Conservation (phyloP, 345 rosid species). For the Physaria fendleri region DNA sequence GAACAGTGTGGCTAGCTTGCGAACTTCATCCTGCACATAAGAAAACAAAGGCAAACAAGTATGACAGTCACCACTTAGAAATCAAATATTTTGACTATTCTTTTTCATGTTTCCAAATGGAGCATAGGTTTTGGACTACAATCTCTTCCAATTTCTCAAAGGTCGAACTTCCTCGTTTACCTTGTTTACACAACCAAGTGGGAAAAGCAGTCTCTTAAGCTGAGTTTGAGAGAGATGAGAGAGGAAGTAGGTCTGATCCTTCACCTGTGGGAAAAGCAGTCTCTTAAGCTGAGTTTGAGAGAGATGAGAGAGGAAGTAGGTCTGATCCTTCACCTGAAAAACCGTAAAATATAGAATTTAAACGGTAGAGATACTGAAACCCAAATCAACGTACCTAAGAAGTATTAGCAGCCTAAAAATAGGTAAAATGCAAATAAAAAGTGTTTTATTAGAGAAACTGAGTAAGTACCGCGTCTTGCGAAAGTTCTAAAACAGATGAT, state of each 20-base stretch:
- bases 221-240: conserved; percentile 82
- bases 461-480: conserved; percentile 60
- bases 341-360: no score
- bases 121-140: neutral
- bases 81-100: neutral
- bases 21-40: conserved; percentile 66
- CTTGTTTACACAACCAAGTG: conserved; percentile 77
- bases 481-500: conserved; percentile 59
- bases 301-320: no score
- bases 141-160: neutral
- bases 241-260: conserved; percentile 96
- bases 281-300: no score
- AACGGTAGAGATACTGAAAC: neutral
- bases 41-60: neutral
- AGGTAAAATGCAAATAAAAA: neutral
- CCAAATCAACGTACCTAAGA: neutral
- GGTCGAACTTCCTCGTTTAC: conserved; percentile 23
- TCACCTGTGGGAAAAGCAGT: no score
- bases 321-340: no score
- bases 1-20: conserved; percentile 58
- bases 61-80: neutral
- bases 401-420: neutral
- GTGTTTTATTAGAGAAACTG: neutral
- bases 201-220: conserved; percentile 70
- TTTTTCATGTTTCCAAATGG: neutral